phyloP scores from a whole-genome alignment of 164 flowering plant genomes.

The Berberis thunbergii region DNA sequence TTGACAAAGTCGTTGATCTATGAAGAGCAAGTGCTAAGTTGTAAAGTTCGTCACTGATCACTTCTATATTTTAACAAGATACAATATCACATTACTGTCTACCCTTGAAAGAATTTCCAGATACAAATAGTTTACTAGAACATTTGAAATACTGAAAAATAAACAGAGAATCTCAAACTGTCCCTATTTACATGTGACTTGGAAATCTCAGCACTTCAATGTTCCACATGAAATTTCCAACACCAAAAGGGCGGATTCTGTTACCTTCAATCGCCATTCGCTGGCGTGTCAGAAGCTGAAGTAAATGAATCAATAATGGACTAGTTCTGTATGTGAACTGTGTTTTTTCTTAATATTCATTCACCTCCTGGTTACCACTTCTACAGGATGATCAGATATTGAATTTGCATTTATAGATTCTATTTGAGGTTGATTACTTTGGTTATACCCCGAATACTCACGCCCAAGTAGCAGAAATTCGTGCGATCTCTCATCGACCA shows the following conservation, averaged over 20 bases:
- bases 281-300: neutral
- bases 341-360: neutral
- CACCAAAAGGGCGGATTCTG: neutral
- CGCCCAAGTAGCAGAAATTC: conserved; percentile 30
- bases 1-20: too few species aligned
- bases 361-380: conserved; percentile 20
- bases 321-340: neutral
- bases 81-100: neutral
- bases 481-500: conserved; percentile 24
- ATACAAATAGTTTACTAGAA: neutral
- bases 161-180: neutral
- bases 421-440: conserved; percentile 16
- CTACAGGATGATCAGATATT: conserved; percentile 9
- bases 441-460: conserved; percentile 19
- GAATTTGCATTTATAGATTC: conserved; percentile 16
- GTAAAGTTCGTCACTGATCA: too few species aligned
- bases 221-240: neutral
- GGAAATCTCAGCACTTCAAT: neutral
- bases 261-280: neutral
- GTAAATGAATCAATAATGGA: neutral
- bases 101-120: neutral
- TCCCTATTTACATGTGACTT: neutral
- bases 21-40: too few species aligned
- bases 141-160: neutral
- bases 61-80: too few species aligned